Evolutionary conservation across 345 rosid species (phyloP).

Genomic region (Tarenaya hassleriana): DNA sequence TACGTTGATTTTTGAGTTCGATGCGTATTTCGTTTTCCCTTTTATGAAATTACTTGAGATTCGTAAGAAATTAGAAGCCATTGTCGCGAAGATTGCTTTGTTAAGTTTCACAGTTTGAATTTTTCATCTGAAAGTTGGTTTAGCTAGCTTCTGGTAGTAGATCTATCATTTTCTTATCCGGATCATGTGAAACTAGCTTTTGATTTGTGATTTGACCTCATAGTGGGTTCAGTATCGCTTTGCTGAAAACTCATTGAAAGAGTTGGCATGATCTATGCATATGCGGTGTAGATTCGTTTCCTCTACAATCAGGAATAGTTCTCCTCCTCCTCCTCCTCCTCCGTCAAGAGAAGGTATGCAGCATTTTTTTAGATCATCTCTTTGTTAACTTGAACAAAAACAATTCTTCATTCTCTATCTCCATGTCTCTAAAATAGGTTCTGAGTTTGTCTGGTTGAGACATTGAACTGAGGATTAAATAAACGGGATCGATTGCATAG

Average conservation of each 20-base stretch:
- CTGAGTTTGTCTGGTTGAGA: conserved; percentile 20
- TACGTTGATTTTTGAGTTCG: neutral
- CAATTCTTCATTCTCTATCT: neutral
- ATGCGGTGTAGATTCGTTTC: too few relatives aligned
- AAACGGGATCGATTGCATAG: conserved; percentile 8
- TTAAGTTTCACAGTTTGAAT: conserved; percentile 3
- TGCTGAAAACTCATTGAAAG: too few relatives aligned
- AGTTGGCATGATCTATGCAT: too few relatives aligned
- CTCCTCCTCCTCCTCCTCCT: too few relatives aligned
- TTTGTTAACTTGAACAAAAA: conserved; percentile 19
- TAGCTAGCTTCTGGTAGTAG: conserved; percentile 12
- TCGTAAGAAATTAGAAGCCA: neutral
- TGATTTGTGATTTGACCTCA: conserved; percentile 16
- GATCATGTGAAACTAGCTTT: neutral
- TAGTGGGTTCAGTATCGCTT: too few relatives aligned
- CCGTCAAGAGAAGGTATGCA: conserved; percentile 2
- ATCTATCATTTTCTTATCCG: conserved; percentile 15
- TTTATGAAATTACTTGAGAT: neutral
- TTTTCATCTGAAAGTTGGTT: neutral
- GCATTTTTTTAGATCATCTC: conserved; percentile 16
- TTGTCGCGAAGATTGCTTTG: conserved; percentile 3
- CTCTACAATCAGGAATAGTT: too few relatives aligned
- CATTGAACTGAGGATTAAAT: conserved; percentile 14
- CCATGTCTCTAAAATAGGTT: neutral
- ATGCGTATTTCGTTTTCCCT: neutral